Evolutionary conservation across 2,329 filamentous ascomycete species (phyloP).

Genomic region (Cladosporium sp.): DNA sequence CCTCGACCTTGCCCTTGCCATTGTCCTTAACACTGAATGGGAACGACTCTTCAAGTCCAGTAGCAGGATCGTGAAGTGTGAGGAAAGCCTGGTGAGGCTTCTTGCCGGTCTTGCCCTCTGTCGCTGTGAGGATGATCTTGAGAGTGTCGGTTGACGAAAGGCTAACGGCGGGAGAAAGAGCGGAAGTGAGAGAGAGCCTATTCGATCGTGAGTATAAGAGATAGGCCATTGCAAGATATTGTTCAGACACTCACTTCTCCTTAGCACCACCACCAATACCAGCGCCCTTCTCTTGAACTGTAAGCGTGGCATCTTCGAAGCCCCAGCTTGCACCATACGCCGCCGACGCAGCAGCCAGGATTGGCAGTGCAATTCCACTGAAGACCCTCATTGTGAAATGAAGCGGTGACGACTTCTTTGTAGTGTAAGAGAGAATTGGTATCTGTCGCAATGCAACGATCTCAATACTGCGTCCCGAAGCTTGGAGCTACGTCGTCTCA

Average conservation of each 20-base stretch:
- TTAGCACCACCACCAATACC: constrained; percentile 51
- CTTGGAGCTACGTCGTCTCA: constrained; percentile 13
- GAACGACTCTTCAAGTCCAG: constrained; percentile 82
- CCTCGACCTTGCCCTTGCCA: constrained; percentile 78
- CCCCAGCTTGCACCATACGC: constrained; percentile 58
- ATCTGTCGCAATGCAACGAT: constrained; percentile 4
- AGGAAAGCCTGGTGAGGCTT: constrained; percentile 93
- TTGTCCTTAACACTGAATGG: constrained; percentile 78
- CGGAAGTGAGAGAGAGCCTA: constrained; percentile 47
- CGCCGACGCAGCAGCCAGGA: constrained; percentile 27
- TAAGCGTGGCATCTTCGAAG: constrained; percentile 68
- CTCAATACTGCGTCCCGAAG: constrained; percentile 1
- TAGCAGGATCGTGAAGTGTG: constrained; percentile 67
- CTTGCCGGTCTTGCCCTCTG: constrained; percentile 73
- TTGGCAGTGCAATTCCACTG: constrained; percentile 15
- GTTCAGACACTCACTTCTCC: constrained; percentile 47
- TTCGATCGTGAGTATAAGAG: constrained; percentile 10
- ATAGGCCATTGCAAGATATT: not conserved
- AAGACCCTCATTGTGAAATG: constrained; percentile 26
- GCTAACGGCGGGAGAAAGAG: constrained; percentile 54
- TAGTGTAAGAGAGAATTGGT: not conserved
- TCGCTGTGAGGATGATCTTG: constrained; percentile 76
- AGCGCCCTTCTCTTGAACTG: constrained; percentile 58
- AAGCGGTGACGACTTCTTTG: not conserved
- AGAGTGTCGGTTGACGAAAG: constrained; percentile 68